Percentiles rank a stretch among this genome's conserved stretches.
phyloP scores from a whole-genome alignment of 257 asterid genomes.

The Cynanchum wilfordii region DNA sequence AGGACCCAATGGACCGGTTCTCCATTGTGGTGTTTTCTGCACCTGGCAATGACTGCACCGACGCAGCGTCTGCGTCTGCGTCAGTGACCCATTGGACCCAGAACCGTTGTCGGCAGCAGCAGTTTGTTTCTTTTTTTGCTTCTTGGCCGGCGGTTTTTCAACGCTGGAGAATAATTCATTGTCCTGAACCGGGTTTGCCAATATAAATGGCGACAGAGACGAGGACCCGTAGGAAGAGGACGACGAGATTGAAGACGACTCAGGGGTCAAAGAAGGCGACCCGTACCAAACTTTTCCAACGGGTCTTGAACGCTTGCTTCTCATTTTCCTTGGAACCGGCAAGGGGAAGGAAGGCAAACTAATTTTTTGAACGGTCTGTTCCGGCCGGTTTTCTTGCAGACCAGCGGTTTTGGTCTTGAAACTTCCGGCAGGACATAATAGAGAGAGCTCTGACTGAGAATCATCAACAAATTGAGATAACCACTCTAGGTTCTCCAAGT shows the following conservation, averaged over 20 bases:
- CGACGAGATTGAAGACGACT: constrained; percentile 29
- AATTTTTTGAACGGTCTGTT: constrained; percentile 17
- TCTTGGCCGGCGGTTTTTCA: constrained; percentile 23
- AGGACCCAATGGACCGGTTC: constrained; percentile 39
- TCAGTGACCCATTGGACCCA: constrained; percentile 13
- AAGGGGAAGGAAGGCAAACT: constrained; percentile 17
- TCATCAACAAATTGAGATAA: constrained; percentile 37
- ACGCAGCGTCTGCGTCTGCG: constrained; percentile 15
- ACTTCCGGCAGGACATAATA: constrained; percentile 21
- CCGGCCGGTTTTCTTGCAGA: background rate
- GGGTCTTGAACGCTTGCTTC: constrained; percentile 27
- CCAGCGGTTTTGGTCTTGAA: constrained; percentile 11
- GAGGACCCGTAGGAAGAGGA: constrained; percentile 25
- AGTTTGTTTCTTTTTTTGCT: constrained; percentile 19
- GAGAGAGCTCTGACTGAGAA: constrained; percentile 23
- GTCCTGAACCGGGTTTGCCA: constrained; percentile 19
- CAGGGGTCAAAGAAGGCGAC: constrained; percentile 26
- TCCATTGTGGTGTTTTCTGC: constrained; percentile 37
- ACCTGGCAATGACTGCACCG: constrained; percentile 35
- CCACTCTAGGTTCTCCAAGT: constrained; percentile 39
- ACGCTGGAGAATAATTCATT: constrained; percentile 12
- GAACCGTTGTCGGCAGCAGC: constrained; percentile 11
- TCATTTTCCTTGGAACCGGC: constrained; percentile 26
- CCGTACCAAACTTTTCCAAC: constrained; percentile 20
- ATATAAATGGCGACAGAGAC: constrained; percentile 10